These are phyloP conservation scores for Morella rubra DNA, from an alignment of 306 rosid species.

Conservation along the genomic window DNA sequence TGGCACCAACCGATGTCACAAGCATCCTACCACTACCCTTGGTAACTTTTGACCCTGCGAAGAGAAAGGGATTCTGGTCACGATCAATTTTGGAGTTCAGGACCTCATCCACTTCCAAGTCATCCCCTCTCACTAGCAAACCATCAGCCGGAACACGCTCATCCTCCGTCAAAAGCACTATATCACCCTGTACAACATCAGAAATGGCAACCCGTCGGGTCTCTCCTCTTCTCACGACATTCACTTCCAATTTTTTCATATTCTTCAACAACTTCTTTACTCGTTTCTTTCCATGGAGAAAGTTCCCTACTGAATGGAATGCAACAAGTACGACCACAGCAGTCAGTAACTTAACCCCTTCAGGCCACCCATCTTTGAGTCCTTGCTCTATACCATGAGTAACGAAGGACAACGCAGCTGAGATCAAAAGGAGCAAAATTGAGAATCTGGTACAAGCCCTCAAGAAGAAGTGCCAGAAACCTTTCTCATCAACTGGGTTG, in stretches of 20 bases:
- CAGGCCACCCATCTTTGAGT: slow-evolving; percentile 56
- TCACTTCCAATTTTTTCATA: slow-evolving; percentile 26
- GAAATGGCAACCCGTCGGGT: background rate
- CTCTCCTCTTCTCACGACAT: slow-evolving; percentile 33
- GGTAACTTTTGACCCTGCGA: slow-evolving; percentile 48
- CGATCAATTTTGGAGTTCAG: slow-evolving; percentile 20
- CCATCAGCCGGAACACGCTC: slow-evolving; percentile 67
- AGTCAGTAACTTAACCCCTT: slow-evolving; percentile 42
- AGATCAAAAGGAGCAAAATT: slow-evolving; percentile 28
- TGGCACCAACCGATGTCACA: slow-evolving; percentile 41
- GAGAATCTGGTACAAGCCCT: slow-evolving; percentile 33
- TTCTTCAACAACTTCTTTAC: slow-evolving; percentile 26
- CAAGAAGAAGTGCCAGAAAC: slow-evolving; percentile 28
- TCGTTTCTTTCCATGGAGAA: slow-evolving; percentile 24
- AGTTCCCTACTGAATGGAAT: slow-evolving; percentile 33
- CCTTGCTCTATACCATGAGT: slow-evolving; percentile 49
- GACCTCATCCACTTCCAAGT: slow-evolving; percentile 34
- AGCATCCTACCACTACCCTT: slow-evolving; percentile 53
- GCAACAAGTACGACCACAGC: slow-evolving; percentile 36
- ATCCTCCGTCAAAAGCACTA: slow-evolving; percentile 34
- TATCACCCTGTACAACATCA: slow-evolving; percentile 46
- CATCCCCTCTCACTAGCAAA: slow-evolving; percentile 28
- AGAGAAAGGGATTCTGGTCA: slow-evolving; percentile 48
- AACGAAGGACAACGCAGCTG: slow-evolving; percentile 47
- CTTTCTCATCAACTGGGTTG: slow-evolving; percentile 8